phyloP scores from a whole-genome alignment of 2,329 filamentous ascomycete species.

The Rhinocladiella mackenziei region DNA sequence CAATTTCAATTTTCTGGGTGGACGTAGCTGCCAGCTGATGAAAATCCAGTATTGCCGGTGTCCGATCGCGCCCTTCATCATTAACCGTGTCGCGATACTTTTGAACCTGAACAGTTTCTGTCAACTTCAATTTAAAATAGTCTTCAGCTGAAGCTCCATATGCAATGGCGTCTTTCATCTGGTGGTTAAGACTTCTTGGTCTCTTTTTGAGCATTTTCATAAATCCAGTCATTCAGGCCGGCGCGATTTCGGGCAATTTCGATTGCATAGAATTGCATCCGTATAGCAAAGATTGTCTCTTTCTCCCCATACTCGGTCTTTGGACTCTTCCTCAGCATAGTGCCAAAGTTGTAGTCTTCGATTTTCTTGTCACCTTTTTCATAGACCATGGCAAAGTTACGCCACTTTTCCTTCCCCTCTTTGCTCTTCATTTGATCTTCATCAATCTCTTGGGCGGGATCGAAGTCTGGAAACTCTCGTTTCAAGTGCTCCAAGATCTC shows the following conservation, averaged over 20 bases:
- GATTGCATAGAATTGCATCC: conserved; percentile 80
- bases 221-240: conserved; percentile 95
- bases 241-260: conserved; percentile 75
- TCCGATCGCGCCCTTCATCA: too few relatives aligned
- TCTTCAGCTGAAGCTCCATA: too few relatives aligned
- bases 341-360: conserved; percentile 98
- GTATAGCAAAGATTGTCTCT: conserved; percentile 81
- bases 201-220: conserved; percentile 70
- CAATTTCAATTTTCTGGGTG: too few relatives aligned
- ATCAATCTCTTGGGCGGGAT: conserved; percentile 72
- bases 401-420: conserved; percentile 87
- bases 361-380: conserved; percentile 68
- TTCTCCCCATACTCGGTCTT: conserved; percentile 82
- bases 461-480: conserved; percentile 86
- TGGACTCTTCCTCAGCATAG: conserved; percentile 75
- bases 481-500: conserved; percentile 89
- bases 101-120: too few relatives aligned
- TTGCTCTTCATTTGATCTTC: conserved; percentile 99
- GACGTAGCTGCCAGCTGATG: too few relatives aligned
- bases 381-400: conserved; percentile 88
- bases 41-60: too few relatives aligned
- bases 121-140: too few relatives aligned
- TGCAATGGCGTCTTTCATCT: not conserved
- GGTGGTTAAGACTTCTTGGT: conserved; percentile 39
- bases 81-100: too few relatives aligned